Percentiles rank a stretch among this genome's conserved stretches.
These are phyloP conservation scores for Botrytis cinerea DNA, from an alignment of 2,329 filamentous ascomycete species.

Conservation along the genomic window DNA sequence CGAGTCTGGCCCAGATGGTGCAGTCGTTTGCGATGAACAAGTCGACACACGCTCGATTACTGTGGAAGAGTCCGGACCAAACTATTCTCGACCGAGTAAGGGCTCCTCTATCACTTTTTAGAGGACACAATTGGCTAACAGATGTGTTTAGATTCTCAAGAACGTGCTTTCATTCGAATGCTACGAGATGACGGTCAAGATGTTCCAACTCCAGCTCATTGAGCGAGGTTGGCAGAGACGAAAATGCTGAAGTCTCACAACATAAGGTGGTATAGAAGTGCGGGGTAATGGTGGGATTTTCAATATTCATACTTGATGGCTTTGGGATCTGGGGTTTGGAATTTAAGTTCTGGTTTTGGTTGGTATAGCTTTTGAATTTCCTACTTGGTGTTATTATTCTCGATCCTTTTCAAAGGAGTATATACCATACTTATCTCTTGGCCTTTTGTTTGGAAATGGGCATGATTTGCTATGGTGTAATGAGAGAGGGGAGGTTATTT, in stretches of 20 bases:
- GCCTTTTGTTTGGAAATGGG: not conserved
- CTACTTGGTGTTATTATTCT: not conserved
- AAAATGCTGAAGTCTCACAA: constrained; percentile 14
- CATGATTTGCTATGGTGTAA: constrained; percentile 5
- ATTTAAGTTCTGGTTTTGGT: not conserved
- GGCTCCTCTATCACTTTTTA: not conserved
- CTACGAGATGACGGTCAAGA: constrained; percentile 38
- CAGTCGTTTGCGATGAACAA: constrained; percentile 34
- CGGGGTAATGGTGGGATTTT: constrained; percentile 8
- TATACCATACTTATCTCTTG: constrained; percentile 9
- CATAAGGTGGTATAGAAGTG: constrained; percentile 16
- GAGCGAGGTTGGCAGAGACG: constrained; percentile 2
- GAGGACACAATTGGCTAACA: constrained; percentile 27
- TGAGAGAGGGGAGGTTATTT: not conserved
- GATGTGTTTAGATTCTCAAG: constrained; percentile 31
- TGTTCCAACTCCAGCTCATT: constrained; percentile 26
- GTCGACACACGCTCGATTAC: constrained; percentile 37
- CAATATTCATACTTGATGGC: not conserved
- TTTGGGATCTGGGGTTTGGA: not conserved
- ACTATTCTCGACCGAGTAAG: constrained; percentile 36
- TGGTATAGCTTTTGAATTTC: not conserved
- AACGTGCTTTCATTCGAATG: constrained; percentile 36
- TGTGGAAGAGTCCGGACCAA: constrained; percentile 33
- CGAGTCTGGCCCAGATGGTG: constrained; percentile 31
- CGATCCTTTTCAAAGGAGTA: constrained; percentile 7